Base-by-base conservation (phyloP, 495 filamentous ascomycete genomes). In the Aspergillus sclerotioniger region DNA sequence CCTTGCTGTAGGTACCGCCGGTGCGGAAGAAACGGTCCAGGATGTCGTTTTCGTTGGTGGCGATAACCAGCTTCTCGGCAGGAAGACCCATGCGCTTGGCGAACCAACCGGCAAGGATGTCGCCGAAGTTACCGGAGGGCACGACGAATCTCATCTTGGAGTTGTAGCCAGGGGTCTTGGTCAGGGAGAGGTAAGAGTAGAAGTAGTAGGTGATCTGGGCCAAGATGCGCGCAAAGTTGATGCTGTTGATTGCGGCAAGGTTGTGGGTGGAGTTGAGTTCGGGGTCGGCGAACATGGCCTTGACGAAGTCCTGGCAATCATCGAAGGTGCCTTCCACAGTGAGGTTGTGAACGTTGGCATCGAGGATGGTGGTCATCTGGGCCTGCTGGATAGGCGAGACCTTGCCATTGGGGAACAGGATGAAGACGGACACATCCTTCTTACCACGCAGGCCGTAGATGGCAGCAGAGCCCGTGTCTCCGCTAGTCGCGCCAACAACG, bases 371-470 rank as follows among this genome's bases (percentile, higher is more conserved):
- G 1, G 91, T 96, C 94, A 98, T 97, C 75, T 98, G 94, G 3
- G 86, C 88, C 71, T 96, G 90, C 68, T 97, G 94, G 55, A 97
- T 87, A 2, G 91, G 87, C 64, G 84, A 89, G 44, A 96, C 84
- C 51, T 86, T 83, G 32, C 90, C 93, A 60, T 90, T 87, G 6
- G 94, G 94, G 70, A 90, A 85, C 53, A 96, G 75, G 63, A 98
- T 97, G 73, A 91, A 90, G 8, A 97, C 85, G 0, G 89, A 90
- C 7, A 97, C 87, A 80, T 98, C 94, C 72, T 93, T 92, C 83
- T 98, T 98, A 25, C 91, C 90, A n/a, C 92, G 78, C 7, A 98
- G 81, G n/a, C 94, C 94, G 68, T 96, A 96, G 60, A 98, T 97
- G 16, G 94, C 94, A 2, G 94, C 94, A 4, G 89, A 93, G 0